phyloP scores from a whole-genome alignment of 75 land plant genomes.

The Sequoia sempervirens region DNA sequence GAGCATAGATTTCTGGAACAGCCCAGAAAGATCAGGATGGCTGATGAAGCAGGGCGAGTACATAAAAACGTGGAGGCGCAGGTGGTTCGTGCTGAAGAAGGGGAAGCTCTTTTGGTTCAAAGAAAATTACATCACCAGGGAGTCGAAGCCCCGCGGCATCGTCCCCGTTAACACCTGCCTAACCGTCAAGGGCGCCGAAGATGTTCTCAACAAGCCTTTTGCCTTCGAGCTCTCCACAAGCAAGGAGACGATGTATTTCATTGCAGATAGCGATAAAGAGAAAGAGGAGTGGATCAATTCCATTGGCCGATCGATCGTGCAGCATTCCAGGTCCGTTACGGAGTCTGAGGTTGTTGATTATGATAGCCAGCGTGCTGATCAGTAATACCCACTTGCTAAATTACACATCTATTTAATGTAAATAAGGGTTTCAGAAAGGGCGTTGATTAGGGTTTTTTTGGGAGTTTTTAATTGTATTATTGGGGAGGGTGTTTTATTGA shows the following conservation, averaged over 20 bases:
- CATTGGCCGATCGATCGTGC: slow-evolving; percentile 89
- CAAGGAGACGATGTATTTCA: slow-evolving; percentile 83
- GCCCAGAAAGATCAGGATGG: slow-evolving; percentile 90
- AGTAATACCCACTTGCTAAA: background rate
- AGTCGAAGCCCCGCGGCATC: slow-evolving; percentile 74
- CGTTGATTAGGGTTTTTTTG: background rate
- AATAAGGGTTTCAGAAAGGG: background rate
- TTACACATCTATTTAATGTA: background rate
- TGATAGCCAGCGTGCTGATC: slow-evolving; percentile 28
- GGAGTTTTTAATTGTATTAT: background rate
- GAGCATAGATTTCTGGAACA: slow-evolving; percentile 67
- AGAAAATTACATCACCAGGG: slow-evolving; percentile 45
- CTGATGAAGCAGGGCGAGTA: slow-evolving; percentile 94
- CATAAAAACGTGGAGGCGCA: slow-evolving; percentile 92
- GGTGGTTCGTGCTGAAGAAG: slow-evolving; percentile 91
- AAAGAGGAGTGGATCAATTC: slow-evolving; percentile 98
- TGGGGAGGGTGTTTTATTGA: background rate
- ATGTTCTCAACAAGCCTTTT: slow-evolving; percentile 66
- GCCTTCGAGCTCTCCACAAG: slow-evolving; percentile 90
- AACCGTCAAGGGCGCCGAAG: slow-evolving; percentile 97
- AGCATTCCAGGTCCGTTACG: slow-evolving; percentile 77
- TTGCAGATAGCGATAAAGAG: slow-evolving; percentile 90
- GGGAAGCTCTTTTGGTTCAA: slow-evolving; percentile 98
- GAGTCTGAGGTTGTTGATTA: slow-evolving; percentile 82
- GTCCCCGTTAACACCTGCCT: slow-evolving; percentile 72